Evolutionary conservation across 257 asterid genomes (phyloP).

Genomic region (Solanum verrucosum): DNA sequence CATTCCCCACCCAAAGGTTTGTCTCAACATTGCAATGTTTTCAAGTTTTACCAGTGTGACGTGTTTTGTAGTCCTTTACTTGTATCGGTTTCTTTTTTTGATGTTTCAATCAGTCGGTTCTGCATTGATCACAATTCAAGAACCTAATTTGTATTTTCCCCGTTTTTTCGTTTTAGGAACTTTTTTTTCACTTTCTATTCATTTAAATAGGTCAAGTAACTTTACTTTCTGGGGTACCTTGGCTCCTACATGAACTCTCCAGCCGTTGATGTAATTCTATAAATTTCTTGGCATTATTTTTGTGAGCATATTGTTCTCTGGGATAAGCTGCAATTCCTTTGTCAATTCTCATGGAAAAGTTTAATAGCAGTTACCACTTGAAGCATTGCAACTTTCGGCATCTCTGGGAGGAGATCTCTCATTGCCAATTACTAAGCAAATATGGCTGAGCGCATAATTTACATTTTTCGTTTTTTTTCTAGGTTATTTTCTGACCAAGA

Average conservation of each 20-base stretch:
- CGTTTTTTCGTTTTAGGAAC: not conserved
- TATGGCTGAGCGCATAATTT: not conserved
- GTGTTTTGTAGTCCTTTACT: not conserved
- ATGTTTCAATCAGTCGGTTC: not conserved
- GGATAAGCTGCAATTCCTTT: not conserved
- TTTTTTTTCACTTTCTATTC: not conserved
- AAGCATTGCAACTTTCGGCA: not conserved
- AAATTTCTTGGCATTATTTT: not conserved
- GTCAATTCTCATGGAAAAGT: not conserved
- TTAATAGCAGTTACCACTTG: not conserved
- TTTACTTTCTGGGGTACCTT: not conserved
- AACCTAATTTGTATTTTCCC: not conserved
- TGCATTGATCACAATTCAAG: not conserved
- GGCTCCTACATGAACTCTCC: not conserved
- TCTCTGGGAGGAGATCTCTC: not conserved
- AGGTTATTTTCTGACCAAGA: slow-evolving; percentile 93
- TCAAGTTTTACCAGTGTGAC: not conserved
- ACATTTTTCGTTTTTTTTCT: not conserved
- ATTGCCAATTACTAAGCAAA: not conserved
- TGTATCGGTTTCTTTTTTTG: not conserved
- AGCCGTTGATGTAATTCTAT: not conserved
- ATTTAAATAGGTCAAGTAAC: not conserved
- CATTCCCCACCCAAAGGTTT: slow-evolving; percentile 91
- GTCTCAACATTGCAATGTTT: not conserved
- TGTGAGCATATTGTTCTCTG: not conserved